These are phyloP conservation scores for Populus deltoides DNA, from an alignment of 345 rosid genomes.

Conservation along the genomic window DNA sequence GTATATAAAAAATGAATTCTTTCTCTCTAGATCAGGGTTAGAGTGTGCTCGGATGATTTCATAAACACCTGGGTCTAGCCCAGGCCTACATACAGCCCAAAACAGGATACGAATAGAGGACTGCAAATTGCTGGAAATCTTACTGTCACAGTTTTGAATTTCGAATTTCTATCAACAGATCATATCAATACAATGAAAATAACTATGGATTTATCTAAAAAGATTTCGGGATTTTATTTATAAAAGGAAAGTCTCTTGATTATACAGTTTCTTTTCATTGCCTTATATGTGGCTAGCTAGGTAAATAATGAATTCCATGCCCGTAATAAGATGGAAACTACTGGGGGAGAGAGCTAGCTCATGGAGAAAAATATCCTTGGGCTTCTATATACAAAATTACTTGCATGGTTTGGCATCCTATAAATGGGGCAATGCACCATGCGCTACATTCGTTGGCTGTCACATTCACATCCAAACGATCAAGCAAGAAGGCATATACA, in stretches of 20 bases:
- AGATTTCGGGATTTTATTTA: neutral
- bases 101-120: neutral
- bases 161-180: neutral
- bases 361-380: no score
- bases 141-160: neutral
- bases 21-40: neutral
- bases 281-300: no score
- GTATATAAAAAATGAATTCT: neutral
- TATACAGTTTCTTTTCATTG: no score
- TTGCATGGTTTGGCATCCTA: neutral
- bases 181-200: neutral
- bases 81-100: no score
- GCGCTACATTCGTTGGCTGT: neutral
- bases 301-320: no score
- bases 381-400: no score
- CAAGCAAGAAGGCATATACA: neutral
- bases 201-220: neutral
- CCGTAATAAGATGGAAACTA: no score
- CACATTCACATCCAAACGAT: neutral
- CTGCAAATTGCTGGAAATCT: neutral
- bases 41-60: neutral
- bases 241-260: neutral
- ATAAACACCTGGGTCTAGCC: neutral
- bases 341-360: no score
- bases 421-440: no score